phyloP scores from a whole-genome alignment of 192 early-diverging fungal species.

The Lunasporangiospora selenospora region DNA sequence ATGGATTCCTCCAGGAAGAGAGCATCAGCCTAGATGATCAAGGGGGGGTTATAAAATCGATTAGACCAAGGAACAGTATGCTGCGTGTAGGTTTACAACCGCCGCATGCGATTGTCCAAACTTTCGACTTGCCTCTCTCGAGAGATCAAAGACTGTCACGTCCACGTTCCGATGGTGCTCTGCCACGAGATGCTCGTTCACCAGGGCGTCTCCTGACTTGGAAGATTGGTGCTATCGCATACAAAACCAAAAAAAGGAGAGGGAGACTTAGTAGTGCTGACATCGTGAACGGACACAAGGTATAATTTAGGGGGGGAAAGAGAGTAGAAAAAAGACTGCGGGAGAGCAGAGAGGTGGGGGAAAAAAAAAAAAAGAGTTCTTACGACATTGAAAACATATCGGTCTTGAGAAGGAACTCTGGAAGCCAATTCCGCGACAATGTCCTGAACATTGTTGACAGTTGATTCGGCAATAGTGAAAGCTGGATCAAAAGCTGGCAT shows the following conservation, averaged over 20 bases:
- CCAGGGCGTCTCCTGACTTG: constrained; percentile 40
- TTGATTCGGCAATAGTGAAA: constrained; percentile 27
- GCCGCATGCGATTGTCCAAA: not conserved
- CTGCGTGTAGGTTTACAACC: no score
- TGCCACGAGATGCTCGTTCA: constrained; percentile 39
- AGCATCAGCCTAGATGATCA: constrained; percentile 37
- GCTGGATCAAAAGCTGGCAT: constrained; percentile 29
- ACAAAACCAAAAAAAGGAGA: not conserved
- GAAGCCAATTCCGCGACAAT: constrained; percentile 32
- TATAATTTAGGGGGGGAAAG: no score
- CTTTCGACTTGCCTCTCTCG: constrained; percentile 16
- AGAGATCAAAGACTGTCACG: constrained; percentile 37
- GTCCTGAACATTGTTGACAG: constrained; percentile 26
- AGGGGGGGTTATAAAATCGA: not conserved
- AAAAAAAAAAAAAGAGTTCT: not conserved
- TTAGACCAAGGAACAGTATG: not conserved
- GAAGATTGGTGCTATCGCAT: constrained; percentile 32
- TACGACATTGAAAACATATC: constrained; percentile 45
- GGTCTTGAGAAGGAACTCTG: constrained; percentile 19
- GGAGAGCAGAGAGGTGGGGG: not conserved
- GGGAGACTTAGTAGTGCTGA: no score
- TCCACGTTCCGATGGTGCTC: constrained; percentile 44
- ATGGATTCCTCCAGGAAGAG: constrained; percentile 44
- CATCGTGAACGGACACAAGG: no score
- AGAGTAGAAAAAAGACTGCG: no score